phyloP scores from a whole-genome alignment of 306 rosid species.

The Cicer judaicum region DNA sequence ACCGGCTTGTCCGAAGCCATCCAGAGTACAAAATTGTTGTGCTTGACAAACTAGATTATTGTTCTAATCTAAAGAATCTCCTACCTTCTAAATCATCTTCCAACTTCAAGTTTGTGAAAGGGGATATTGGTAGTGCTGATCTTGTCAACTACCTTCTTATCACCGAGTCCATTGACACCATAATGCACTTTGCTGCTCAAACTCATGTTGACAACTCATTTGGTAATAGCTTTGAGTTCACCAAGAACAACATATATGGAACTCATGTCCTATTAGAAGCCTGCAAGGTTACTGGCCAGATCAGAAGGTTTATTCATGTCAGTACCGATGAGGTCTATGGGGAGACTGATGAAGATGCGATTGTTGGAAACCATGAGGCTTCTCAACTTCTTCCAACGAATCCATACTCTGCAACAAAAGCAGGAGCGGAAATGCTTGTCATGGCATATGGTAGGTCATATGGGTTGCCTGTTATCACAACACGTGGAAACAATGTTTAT shows the following conservation, averaged over 20 bases:
- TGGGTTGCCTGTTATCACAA: constrained; percentile 67
- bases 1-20: constrained; percentile 58
- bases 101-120: constrained; percentile 68
- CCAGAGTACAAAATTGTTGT: constrained; percentile 68
- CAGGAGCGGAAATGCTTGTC: constrained; percentile 75
- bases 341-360: constrained; percentile 69
- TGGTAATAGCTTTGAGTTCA: constrained; percentile 72
- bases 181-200: constrained; percentile 76
- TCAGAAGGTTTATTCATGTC: constrained; percentile 65
- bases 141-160: constrained; percentile 66
- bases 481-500: constrained; percentile 70
- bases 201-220: constrained; percentile 72
- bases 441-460: constrained; percentile 74
- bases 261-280: constrained; percentile 69
- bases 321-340: constrained; percentile 73
- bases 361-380: constrained; percentile 71
- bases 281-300: constrained; percentile 70
- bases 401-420: constrained; percentile 71
- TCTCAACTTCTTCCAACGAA: constrained; percentile 70
- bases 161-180: constrained; percentile 65
- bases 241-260: constrained; percentile 68
- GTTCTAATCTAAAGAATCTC: constrained; percentile 67
- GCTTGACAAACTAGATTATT: constrained; percentile 72
- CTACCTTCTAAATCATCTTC: constrained; percentile 61
- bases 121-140: constrained; percentile 70